Percentiles rank a stretch among this genome's conserved stretches.
Evolutionary conservation across 371 early-diverging fungal species (phyloP).

Genomic region (Homolaphlyctis polyrhiza): DNA sequence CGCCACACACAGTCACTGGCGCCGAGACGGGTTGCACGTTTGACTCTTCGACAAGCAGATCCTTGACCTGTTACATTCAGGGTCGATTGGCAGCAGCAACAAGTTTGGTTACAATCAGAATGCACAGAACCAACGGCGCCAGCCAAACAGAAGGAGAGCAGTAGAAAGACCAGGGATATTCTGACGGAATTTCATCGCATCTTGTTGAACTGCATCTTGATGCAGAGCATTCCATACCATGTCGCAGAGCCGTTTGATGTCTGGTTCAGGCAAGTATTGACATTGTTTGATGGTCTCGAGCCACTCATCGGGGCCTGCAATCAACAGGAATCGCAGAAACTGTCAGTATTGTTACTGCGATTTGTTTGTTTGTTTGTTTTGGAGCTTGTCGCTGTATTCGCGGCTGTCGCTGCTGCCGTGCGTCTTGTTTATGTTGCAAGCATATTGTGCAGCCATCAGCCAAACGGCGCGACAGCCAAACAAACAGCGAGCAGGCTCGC

Average conservation of each 20-base stretch:
- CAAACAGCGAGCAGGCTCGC: neutral
- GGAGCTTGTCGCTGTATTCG: neutral
- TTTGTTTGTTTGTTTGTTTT: neutral
- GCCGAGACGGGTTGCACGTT: constrained; percentile 92
- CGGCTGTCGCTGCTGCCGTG: neutral
- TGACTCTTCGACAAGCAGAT: constrained; percentile 88
- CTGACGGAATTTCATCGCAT: too few relatives aligned
- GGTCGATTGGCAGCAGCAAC: neutral
- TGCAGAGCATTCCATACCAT: too few relatives aligned
- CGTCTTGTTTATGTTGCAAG: too few relatives aligned
- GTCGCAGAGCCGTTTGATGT: constrained; percentile 94
- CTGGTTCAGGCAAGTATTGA: constrained; percentile 84
- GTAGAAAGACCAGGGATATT: neutral
- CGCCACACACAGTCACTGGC: constrained; percentile 96
- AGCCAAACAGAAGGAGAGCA: too few relatives aligned
- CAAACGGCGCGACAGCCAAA: neutral
- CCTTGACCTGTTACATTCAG: constrained; percentile 65
- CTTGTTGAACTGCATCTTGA: too few relatives aligned
- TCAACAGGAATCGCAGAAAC: neutral
- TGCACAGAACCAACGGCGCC: too few relatives aligned
- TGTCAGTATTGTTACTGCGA: neutral
- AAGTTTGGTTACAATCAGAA: too few relatives aligned
- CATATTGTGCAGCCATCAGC: neutral
- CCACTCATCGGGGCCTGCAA: constrained; percentile 81
- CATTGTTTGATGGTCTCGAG: constrained; percentile 84